These are phyloP conservation scores for Tetramitus jugosus DNA, from an alignment of 208 protist species.

Conservation along the genomic window DNA sequence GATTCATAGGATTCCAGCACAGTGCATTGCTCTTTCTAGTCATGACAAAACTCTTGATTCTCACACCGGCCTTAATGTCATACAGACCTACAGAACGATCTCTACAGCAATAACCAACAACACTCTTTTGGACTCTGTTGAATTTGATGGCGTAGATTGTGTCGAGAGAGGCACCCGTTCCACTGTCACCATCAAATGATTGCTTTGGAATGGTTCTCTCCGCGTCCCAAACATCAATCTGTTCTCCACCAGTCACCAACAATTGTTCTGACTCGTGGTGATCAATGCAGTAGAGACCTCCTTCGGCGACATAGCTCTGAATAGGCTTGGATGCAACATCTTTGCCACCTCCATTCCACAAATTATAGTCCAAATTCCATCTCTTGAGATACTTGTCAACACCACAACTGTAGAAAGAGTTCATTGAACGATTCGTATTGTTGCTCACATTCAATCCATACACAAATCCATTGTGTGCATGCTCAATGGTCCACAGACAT, in stretches of 20 bases:
- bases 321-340: neutral
- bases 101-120: neutral
- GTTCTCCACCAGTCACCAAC: neutral
- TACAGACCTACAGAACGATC: neutral
- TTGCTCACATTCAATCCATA: neutral
- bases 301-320: neutral
- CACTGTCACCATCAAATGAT: neutral
- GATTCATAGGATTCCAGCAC: slow-evolving; percentile 64
- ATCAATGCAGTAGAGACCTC: slow-evolving; percentile 1
- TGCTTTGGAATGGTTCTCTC: neutral
- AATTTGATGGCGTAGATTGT: slow-evolving; percentile 6
- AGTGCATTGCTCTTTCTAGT: slow-evolving; percentile 51
- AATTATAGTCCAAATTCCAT: slow-evolving; percentile 10
- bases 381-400: slow-evolving; percentile 6
- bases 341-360: neutral
- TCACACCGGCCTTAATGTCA: neutral
- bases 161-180: neutral
- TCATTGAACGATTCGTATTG: too few relatives aligned
- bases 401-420: neutral
- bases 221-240: neutral
- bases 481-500: neutral
- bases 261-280: neutral
- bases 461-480: slow-evolving; percentile 52
- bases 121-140: neutral
- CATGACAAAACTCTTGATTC: slow-evolving; percentile 12